These are phyloP conservation scores for Chrysosporium keratinophilum DNA, from an alignment of 2,329 filamentous ascomycete species.

Conservation along the genomic window DNA sequence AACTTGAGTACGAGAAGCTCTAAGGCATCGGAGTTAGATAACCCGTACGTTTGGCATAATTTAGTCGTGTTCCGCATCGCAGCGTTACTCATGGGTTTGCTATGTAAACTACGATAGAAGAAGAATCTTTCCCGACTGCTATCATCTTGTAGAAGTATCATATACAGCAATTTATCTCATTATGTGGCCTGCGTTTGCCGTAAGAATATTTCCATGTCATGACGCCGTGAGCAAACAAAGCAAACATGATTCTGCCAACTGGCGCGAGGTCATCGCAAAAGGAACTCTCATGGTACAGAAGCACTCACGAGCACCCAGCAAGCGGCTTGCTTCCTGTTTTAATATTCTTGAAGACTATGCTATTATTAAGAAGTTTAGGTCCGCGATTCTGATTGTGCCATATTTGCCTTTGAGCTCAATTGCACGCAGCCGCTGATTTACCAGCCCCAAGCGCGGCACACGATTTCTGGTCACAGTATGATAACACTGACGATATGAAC, in stretches of 20 bases:
- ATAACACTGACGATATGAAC: background rate
- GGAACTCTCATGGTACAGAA: background rate
- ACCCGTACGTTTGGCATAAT: background rate
- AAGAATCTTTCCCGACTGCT: too few species aligned
- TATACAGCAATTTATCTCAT: too few species aligned
- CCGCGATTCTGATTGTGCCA: background rate
- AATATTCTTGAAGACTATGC: background rate
- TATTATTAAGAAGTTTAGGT: background rate
- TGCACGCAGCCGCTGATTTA: too few species aligned
- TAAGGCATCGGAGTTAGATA: slow-evolving; percentile 36
- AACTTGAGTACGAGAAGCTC: slow-evolving; percentile 94
- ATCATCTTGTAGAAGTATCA: too few species aligned
- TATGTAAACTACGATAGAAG: background rate
- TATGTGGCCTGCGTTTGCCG: too few species aligned
- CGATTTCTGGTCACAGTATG: background rate
- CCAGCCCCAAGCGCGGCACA: too few species aligned
- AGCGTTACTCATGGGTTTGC: background rate
- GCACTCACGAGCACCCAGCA: background rate
- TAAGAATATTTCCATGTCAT: too few species aligned
- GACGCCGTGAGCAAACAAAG: background rate
- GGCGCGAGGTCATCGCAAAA: background rate
- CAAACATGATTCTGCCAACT: background rate
- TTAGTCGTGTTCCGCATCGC: background rate
- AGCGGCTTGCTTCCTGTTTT: background rate
- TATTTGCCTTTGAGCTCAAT: too few species aligned